phyloP scores from a whole-genome alignment of 768 basidiomycete species.

The Naematelia encephala region DNA sequence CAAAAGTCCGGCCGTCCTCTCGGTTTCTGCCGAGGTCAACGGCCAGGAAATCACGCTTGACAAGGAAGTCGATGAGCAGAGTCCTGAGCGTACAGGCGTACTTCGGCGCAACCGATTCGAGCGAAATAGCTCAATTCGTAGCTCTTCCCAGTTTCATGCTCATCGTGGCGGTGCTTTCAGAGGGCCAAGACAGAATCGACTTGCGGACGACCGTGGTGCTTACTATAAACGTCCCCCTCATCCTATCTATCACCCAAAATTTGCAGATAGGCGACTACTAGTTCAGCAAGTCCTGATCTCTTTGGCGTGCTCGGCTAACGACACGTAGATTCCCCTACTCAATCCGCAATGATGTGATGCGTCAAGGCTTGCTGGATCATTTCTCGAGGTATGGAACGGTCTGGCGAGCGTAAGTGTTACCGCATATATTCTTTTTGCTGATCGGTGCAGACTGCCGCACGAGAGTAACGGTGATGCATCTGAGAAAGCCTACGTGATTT shows the following conservation, averaged over 20 bases:
- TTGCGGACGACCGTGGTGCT: conserved; percentile 1
- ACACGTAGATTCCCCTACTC: conserved; percentile 24
- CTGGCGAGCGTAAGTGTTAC: conserved; percentile 14
- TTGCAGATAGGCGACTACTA: conserved; percentile 17
- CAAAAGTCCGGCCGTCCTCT: conserved; percentile 7
- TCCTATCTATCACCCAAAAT: conserved; percentile 25
- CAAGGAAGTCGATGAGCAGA: not conserved
- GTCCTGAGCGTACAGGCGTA: not conserved
- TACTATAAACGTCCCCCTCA: conserved; percentile 12
- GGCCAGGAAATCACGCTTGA: not conserved
- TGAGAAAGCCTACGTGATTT: conserved; percentile 29
- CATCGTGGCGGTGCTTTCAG: not conserved
- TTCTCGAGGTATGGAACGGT: conserved; percentile 25
- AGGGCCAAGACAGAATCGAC: not conserved
- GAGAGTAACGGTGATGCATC: conserved; percentile 13
- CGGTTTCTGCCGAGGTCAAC: conserved; percentile 4
- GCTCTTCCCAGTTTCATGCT: not conserved
- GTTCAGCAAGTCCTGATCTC: conserved; percentile 18
- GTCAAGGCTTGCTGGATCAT: conserved; percentile 17
- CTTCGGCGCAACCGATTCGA: not conserved
- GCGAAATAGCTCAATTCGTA: not conserved
- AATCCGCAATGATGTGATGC: conserved; percentile 7
- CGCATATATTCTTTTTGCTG: not conserved
- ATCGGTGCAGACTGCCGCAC: conserved; percentile 15
- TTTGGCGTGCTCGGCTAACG: not conserved